phyloP scores from a whole-genome alignment of 106 monocot genomes.

The Chionographis japonica region DNA sequence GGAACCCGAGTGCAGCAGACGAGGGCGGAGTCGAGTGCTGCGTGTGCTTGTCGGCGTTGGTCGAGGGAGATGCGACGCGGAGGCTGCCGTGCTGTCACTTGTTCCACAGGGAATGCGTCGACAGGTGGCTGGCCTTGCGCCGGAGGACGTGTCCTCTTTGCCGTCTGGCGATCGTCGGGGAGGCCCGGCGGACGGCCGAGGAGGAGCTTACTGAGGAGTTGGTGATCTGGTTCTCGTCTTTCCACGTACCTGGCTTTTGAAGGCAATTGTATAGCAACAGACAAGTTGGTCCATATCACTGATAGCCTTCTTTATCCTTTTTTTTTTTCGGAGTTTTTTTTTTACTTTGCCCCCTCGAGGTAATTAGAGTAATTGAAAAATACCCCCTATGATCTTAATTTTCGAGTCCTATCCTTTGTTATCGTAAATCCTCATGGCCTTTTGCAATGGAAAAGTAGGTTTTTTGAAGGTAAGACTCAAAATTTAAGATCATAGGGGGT shows the following conservation, averaged over 20 bases:
- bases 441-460: too few species aligned
- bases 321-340: too few species aligned
- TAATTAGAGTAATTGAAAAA: too few species aligned
- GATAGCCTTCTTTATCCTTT: too few species aligned
- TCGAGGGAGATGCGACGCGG: constrained; percentile 21
- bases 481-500: too few species aligned
- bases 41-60: constrained; percentile 41
- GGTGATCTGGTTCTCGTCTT: constrained; percentile 56
- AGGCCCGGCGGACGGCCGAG: neutral
- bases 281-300: too few species aligned
- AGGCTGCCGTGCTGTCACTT: constrained; percentile 47
- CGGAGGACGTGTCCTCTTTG: constrained; percentile 64
- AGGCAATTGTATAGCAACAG: neutral
- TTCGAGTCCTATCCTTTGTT: too few species aligned
- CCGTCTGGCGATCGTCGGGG: constrained; percentile 25
- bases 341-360: too few species aligned
- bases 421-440: too few species aligned
- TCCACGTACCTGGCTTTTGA: constrained; percentile 32
- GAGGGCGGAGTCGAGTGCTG: constrained; percentile 32
- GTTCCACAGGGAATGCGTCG: constrained; percentile 54
- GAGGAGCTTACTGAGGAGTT: constrained; percentile 41
- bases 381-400: too few species aligned
- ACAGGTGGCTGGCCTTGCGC: constrained; percentile 39
- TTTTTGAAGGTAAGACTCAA: too few species aligned
- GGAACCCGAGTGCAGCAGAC: neutral